Evolutionary conservation across 305 asterid genomes (phyloP).

Genomic region (Solanum aculeatissimum): DNA sequence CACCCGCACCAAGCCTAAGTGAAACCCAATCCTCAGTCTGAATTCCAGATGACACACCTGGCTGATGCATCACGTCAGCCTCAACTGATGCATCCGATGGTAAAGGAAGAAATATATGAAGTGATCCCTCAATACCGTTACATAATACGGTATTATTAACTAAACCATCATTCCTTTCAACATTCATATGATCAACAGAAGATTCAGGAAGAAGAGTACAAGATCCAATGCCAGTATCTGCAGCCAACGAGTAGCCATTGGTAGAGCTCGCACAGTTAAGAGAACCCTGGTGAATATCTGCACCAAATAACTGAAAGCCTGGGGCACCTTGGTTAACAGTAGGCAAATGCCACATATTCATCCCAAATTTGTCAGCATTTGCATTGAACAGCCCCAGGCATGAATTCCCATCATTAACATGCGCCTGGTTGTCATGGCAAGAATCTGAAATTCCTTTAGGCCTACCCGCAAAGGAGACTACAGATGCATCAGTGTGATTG

Average conservation of each 20-base stretch:
- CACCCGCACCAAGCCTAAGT: constrained; percentile 65
- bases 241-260: constrained; percentile 37
- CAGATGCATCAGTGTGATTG: constrained; percentile 26
- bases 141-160: constrained; percentile 58
- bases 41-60: constrained; percentile 48
- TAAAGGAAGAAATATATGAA: constrained; percentile 87
- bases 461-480: constrained; percentile 25
- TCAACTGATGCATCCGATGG: constrained; percentile 48
- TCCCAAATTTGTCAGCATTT: constrained; percentile 49
- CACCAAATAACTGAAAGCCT: constrained; percentile 74
- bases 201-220: constrained; percentile 40
- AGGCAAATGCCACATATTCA: constrained; percentile 69
- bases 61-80: constrained; percentile 42
- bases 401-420: constrained; percentile 34
- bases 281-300: constrained; percentile 55
- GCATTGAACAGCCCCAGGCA: constrained; percentile 36
- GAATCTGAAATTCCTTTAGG: constrained; percentile 48
- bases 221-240: constrained; percentile 49
- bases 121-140: constrained; percentile 64
- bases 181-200: constrained; percentile 24
- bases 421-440: constrained; percentile 39
- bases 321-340: constrained; percentile 53
- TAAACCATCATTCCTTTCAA: constrained; percentile 31
- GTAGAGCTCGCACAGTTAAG: constrained; percentile 41
- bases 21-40: constrained; percentile 80